Percentiles rank a stretch among this genome's conserved stretches.
phyloP scores from a whole-genome alignment of 768 basidiomycete species.

The Leccinellum luteum region DNA sequence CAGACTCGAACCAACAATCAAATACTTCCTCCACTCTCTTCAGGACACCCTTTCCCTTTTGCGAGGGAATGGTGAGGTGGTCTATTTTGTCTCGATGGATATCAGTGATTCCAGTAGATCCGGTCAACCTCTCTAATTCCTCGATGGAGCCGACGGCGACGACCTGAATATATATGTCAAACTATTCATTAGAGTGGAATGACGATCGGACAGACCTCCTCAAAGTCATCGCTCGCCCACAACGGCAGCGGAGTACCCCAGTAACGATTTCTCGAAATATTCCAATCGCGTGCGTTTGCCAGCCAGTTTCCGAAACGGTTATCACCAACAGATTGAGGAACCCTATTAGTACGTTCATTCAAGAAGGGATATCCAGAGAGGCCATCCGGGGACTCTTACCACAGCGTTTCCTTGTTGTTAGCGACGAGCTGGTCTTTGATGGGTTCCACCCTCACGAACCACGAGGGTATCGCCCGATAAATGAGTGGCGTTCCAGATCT shows the following conservation, averaged over 20 bases:
- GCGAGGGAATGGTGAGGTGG: constrained; percentile 92
- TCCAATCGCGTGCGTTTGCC: constrained; percentile 98
- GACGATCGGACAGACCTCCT: constrained; percentile 53
- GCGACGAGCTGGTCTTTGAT: constrained; percentile 83
- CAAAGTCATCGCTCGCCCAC: constrained; percentile 90
- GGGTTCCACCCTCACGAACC: constrained; percentile 90
- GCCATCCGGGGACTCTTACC: constrained; percentile 44
- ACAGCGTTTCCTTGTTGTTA: constrained; percentile 89
- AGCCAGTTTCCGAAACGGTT: constrained; percentile 97
- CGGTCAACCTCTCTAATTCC: constrained; percentile 84
- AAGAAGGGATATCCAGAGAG: background rate
- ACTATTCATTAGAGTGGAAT: background rate
- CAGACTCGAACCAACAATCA: constrained; percentile 99
- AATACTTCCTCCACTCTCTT: constrained; percentile 97
- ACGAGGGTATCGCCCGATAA: constrained; percentile 92
- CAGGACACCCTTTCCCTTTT: constrained; percentile 79
- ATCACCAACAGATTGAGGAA: constrained; percentile 88
- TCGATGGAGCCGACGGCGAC: constrained; percentile 85
- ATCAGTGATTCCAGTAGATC: constrained; percentile 80
- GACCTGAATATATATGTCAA: constrained; percentile 44
- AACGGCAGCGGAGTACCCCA: constrained; percentile 98
- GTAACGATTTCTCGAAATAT: constrained; percentile 96
- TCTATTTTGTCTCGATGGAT: constrained; percentile 94
- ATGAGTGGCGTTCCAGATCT: constrained; percentile 95
- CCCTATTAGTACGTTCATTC: constrained; percentile 53